Conservation (phyloP, 352 stramenopile genomes). For the Globisporangium emineosum region DNA sequence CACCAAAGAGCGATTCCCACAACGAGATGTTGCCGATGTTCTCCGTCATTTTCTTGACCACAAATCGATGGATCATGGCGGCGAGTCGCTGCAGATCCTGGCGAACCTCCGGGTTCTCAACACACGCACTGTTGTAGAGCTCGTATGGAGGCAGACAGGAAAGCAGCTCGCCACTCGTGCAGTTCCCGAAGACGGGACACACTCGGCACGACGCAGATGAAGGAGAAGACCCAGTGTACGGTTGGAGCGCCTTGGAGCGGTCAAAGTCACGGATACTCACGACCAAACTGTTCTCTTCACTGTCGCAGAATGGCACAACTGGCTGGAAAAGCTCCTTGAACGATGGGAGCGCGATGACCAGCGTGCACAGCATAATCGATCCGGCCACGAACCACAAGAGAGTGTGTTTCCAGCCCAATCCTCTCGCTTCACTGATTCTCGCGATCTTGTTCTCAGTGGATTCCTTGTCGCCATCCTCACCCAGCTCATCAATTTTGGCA, state of each 20-base stretch:
- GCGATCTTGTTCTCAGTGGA: conserved; percentile 30
- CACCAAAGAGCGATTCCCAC: conserved; percentile 25
- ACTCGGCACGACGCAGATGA: conserved; percentile 31
- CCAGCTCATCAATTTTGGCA: conserved; percentile 10
- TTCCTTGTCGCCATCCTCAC: conserved; percentile 17
- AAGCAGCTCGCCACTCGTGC: conserved; percentile 41
- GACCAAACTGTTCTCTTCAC: conserved; percentile 30
- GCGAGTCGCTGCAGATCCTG: conserved; percentile 42
- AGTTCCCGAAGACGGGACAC: conserved; percentile 63
- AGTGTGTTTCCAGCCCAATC: conserved; percentile 36
- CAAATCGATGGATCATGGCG: conserved; percentile 41
- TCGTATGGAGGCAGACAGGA: conserved; percentile 49
- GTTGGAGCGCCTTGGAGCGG: conserved; percentile 45
- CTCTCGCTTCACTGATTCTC: conserved; percentile 31
- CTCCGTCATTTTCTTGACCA: conserved; percentile 31
- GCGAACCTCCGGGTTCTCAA: conserved; percentile 53
- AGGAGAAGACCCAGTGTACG: conserved; percentile 29
- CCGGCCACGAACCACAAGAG: conserved; percentile 35
- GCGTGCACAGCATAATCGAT: conserved; percentile 31
- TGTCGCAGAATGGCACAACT: conserved; percentile 52
- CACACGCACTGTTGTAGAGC: conserved; percentile 43
- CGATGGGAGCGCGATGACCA: conserved; percentile 43
- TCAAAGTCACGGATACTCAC: conserved; percentile 31
- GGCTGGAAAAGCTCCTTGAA: conserved; percentile 31
- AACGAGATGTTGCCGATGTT: conserved; percentile 33